Conservation (phyloP, 129 eudicot species). For the Heracleum sosnowskyi region DNA sequence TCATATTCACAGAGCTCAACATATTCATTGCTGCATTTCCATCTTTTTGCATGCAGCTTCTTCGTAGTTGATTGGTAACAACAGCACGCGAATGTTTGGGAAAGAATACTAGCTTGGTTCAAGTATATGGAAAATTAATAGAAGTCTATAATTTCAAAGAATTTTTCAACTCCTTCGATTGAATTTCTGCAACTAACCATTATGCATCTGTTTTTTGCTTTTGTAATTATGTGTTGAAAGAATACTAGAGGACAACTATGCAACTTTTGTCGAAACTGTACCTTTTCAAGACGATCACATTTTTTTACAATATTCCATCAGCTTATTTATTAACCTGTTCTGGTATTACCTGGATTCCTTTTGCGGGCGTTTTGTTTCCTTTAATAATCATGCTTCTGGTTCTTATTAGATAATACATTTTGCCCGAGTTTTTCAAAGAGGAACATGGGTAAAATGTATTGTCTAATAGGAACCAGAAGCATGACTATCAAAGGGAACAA, state of each 20-base stretch:
- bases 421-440: no score
- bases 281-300: constrained; percentile 1
- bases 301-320: constrained; percentile 10
- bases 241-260: constrained; percentile 7
- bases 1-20: neutral
- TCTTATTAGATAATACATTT: no score
- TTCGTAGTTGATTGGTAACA: constrained; percentile 12
- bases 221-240: neutral
- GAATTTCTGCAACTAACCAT: neutral
- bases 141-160: no score
- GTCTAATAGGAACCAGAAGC: no score
- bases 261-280: constrained; percentile 13
- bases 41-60: constrained; percentile 10
- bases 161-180: neutral
- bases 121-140: no score
- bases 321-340: constrained; percentile 1
- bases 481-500: no score
- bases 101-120: constrained; percentile 9
- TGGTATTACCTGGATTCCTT: no score
- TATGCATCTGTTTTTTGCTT: neutral
- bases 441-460: no score
- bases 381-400: no score
- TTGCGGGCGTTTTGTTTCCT: no score
- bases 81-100: constrained; percentile 9
- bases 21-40: neutral